Conservation (phyloP, 331 rosid genomes). For the Phaseolus coccineus region DNA sequence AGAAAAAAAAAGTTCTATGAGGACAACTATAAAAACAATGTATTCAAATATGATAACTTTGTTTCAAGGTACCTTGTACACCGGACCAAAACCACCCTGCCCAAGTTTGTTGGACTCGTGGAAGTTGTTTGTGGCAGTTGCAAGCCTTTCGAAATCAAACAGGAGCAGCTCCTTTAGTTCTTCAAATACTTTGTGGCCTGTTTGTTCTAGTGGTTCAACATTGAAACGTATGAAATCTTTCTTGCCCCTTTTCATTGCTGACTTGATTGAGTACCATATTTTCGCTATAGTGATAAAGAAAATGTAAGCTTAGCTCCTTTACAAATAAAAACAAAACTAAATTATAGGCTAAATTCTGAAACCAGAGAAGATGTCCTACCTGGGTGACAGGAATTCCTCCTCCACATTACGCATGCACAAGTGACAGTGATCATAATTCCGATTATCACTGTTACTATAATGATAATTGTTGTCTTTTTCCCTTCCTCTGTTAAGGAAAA, state of each 20-base stretch:
- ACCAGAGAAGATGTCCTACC: conserved; percentile 22
- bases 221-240: background rate
- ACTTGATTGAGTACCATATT: background rate
- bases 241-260: background rate
- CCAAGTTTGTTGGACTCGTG: conserved; percentile 35
- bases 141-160: conserved; percentile 38
- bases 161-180: conserved; percentile 36
- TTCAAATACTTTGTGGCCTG: background rate
- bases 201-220: background rate
- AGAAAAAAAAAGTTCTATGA: background rate
- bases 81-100: conserved; percentile 48
- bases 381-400: background rate
- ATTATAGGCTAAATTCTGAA: background rate
- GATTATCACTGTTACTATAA: background rate
- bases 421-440: background rate
- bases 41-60: background rate
- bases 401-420: conserved; percentile 29
- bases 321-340: background rate
- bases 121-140: conserved; percentile 49
- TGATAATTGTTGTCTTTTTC: background rate
- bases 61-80: conserved; percentile 34
- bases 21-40: background rate
- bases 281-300: conserved; percentile 10
- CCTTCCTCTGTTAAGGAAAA: background rate
- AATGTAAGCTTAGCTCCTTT: background rate